Percentiles rank a stretch among this genome's conserved stretches.
phyloP scores from a whole-genome alignment of 2,329 filamentous ascomycete species.

The Xylaria sp. region DNA sequence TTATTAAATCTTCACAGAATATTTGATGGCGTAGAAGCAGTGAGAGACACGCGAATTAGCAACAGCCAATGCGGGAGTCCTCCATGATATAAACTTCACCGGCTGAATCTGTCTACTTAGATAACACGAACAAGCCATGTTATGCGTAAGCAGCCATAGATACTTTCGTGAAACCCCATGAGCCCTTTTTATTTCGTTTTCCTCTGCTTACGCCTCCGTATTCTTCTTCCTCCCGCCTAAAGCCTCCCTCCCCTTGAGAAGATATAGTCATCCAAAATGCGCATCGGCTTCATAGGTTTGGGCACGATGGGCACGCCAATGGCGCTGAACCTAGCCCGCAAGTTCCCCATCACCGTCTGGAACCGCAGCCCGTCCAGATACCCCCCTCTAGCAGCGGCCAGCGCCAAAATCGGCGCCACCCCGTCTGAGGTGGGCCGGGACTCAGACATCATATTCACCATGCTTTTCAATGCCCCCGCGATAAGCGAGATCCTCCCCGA shows the following conservation, averaged over 20 bases:
- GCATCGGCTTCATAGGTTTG: constrained; percentile 49
- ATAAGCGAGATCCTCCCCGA: constrained; percentile 43
- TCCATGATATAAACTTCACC: neutral
- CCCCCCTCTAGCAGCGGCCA: constrained; percentile 36
- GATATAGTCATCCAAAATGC: constrained; percentile 19
- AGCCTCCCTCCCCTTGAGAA: neutral
- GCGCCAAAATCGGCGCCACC: constrained; percentile 42
- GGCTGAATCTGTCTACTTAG: neutral
- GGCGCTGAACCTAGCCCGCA: constrained; percentile 49
- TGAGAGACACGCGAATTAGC: neutral
- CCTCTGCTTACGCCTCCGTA: neutral
- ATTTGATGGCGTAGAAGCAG: neutral
- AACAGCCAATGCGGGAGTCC: too few relatives aligned
- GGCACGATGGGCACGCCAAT: constrained; percentile 52
- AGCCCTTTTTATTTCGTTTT: neutral
- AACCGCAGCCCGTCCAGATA: constrained; percentile 49
- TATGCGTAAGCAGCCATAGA: neutral
- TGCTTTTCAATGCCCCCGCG: constrained; percentile 49
- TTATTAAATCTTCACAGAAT: neutral
- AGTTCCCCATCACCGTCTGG: constrained; percentile 48
- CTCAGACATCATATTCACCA: constrained; percentile 49
- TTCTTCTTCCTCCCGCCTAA: neutral
- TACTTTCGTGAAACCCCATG: neutral
- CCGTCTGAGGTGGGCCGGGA: constrained; percentile 44
- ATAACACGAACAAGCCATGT: neutral